Conservation (phyloP, 2,329 filamentous ascomycete species). For the Colletotrichum coccodes region DNA sequence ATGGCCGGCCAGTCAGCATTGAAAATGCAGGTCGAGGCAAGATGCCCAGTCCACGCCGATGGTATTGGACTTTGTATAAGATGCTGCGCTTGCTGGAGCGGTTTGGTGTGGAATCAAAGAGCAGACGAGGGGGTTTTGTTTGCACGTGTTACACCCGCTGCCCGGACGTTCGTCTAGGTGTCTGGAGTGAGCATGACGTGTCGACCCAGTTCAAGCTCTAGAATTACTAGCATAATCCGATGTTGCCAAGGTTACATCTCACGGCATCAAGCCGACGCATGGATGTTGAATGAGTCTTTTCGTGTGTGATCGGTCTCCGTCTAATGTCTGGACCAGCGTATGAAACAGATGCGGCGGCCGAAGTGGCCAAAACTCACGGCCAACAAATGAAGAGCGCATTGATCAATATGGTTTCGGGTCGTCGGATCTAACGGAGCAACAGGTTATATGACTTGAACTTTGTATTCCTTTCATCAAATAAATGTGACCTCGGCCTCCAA, state of each 20-base stretch:
- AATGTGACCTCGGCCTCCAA: background rate
- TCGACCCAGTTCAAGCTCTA: conserved; percentile 7
- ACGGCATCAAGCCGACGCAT: conserved; percentile 21
- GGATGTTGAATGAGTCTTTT: conserved; percentile 18
- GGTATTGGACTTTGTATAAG: conserved; percentile 1
- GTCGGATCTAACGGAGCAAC: background rate
- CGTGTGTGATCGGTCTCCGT: conserved; percentile 22
- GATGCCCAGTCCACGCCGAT: background rate
- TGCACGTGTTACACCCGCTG: background rate
- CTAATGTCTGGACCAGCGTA: conserved; percentile 15
- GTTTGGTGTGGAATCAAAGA: background rate
- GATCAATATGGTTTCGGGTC: conserved; percentile 2
- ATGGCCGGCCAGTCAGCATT: background rate
- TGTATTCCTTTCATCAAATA: background rate
- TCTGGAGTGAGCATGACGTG: conserved; percentile 21
- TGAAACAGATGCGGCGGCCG: conserved; percentile 22
- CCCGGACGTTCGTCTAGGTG: background rate
- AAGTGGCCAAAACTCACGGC: conserved; percentile 14
- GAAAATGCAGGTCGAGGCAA: background rate
- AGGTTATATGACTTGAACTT: conserved; percentile 2
- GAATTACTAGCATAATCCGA: conserved; percentile 13
- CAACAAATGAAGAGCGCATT: conserved; percentile 4
- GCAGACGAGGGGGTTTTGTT: conserved; percentile 26
- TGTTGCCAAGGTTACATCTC: conserved; percentile 16
- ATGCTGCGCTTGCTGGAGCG: background rate